Evolutionary conservation across 2,329 filamentous ascomycete species (phyloP), one percentile per base, ranked within the genome.

Genomic region (Exophiala aquamarina): DNA sequence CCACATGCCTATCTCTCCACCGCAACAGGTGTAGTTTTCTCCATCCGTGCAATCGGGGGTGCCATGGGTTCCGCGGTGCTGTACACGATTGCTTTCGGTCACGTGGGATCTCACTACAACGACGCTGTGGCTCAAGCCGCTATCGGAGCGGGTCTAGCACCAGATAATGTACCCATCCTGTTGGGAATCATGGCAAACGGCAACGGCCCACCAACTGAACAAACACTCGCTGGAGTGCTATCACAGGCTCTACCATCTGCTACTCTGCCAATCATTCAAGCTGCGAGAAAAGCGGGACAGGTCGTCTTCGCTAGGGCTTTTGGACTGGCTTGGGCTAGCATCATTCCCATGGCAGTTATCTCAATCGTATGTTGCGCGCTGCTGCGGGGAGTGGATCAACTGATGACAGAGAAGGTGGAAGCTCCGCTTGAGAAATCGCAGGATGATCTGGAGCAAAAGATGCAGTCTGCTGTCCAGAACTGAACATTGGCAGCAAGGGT

Each of bases 381-480:
- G 43, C 55, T 77, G 59, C 71, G 70, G 41, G 72, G 72, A 0
- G 74, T 78, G 0, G 70, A 69, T 49, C 72, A 77, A 38, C 59
- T 77, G 36, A 78, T 78, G 74, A 78, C 74, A 13, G 75, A 78
- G 52, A 71, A 75, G 60, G 70, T 78, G 3, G 75, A 78, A 60
- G 75, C 74, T 17, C 76, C 72, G 2, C 72, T 78, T 6, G 75
- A 78, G 58, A 21, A 40, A 26, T 6, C 3, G 21, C n/a, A 20
- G 10, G 5, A 20, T 17, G 35, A 37, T 20, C 2, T 37, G 15
- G 35, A 37, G 35, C 14, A 17, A n/a, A 37, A 37, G 35, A 37
- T 37, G 17, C 11, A n/a, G 23, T 26, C 23, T 26, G 23, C 11
- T n/a, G 32, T n/a, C 32, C 8, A 34, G 11, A 3, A 11, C 32